Base-by-base conservation (phyloP, 495 filamentous ascomycete genomes). In the Penicillium paradoxum region DNA sequence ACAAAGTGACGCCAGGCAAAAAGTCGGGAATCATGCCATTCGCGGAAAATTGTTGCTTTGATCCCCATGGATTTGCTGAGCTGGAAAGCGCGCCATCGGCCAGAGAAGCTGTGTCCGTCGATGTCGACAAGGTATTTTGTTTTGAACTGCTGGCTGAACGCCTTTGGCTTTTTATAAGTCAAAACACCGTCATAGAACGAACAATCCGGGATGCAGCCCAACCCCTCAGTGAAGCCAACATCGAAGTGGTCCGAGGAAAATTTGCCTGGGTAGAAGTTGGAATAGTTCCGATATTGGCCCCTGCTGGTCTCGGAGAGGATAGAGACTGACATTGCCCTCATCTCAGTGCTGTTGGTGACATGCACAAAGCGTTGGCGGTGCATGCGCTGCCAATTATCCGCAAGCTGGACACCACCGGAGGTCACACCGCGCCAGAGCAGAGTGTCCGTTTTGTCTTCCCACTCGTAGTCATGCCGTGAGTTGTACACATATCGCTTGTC, bases 1-100 rank as follows among this genome's bases (percentile, higher is more conserved):
- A 90, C 85, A 57, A 81, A 90, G 57, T 90, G 86, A 49, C 79
- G 79, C 86, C 86, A 89, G 10, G 84, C 75, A 18, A 86, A 74
- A 7, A 90, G 68, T 18, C 86, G 69, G 32, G 77, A 80, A 58
- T 90, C 86, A 53, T 89, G 86, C 86, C 86, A 89, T 67, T 89
- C 87, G 9, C 80, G 73, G 74, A 85, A 89, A 30, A 90, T 77
- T 7, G 86, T 87, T 1, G 86, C 81, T 63, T 89, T 90, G 67
- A 89, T 74, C 0, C 82, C 82, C 11, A 90, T 56, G 14, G 78
- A 81, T 21, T 79, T 85, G 42, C 77, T 82, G 44, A 81, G 73
- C 17, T 86, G 68, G 58, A 89, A 89, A 6, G 82, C 83, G 3
- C 83, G 77, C 71, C 85, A 90, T 15, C 86, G 78, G 3, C 86